Evolutionary conservation across 495 filamentous ascomycete genomes (phyloP), one percentile per base, ranked within the genome.

Genomic region (Immersiella caudata): DNA sequence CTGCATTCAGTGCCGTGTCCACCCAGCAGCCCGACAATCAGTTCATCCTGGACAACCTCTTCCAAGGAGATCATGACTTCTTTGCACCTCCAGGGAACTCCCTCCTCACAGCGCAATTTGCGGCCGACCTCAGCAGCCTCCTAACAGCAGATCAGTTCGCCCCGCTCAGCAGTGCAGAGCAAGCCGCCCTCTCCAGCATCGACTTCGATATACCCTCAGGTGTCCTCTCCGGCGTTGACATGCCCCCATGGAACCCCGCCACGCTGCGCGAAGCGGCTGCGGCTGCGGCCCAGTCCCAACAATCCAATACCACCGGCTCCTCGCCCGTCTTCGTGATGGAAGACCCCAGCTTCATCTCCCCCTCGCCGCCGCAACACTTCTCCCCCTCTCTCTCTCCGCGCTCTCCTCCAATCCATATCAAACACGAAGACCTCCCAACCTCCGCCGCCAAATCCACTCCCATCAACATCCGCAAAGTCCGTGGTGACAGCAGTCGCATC

Each of bases 191-290:
- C 1, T 50, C 27, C 25, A 35, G 35, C 4, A n/a, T 71, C 58
- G 72, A 76, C 35, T 70, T 81, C 27, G 72, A 70, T 20, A 79
- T 78, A 60, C 74, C 73, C 16, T 68, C 73, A 35, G 71, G 71
- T 8, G 68, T 76, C 51, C 78, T 76, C 59, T 70, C 74, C 40
- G 68, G 65, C 24, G 67, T 62, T 56, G 68, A 79, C 35, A 74
- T 75, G 33, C 71, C 76, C 54, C 79, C 80, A 54, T 83, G 81
- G 81, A 74, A 76, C 52, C 73, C 76, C 35, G 65, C 70, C 35
- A 73, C 74, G 56, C 61, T 79, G n/a, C 74, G 74, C 67, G 71
- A 71, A 22, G 71, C 69, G 27, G 71, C 22, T 5, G 59, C 59
- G 26, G 71, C 22, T 5, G 59, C 59, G 26, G 29, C 25, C 26